Evolutionary conservation across 352 stramenopile species (phyloP).

Genomic region (Plasmopara halstedii): DNA sequence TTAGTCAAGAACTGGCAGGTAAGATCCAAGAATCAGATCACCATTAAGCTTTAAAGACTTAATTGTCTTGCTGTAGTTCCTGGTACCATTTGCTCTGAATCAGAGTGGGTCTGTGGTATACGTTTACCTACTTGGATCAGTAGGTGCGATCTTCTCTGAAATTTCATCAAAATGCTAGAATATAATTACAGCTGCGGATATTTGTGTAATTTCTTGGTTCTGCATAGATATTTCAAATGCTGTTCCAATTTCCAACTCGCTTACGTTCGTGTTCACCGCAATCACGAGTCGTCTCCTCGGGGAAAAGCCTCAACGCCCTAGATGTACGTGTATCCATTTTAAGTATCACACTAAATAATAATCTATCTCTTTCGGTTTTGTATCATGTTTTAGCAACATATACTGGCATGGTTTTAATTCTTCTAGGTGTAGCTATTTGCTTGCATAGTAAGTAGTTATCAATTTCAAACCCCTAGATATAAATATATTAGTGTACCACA

Average conservation of each 20-base stretch:
- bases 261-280: conserved; percentile 85
- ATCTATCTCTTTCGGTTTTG: not conserved
- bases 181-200: too few species aligned
- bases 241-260: conserved; percentile 85
- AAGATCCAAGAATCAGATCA: not conserved
- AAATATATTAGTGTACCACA: not conserved
- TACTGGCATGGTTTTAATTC: conserved; percentile 49
- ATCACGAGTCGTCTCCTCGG: conserved; percentile 69
- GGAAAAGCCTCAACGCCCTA: conserved; percentile 56
- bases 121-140: conserved; percentile 67
- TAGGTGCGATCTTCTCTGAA: conserved; percentile 29
- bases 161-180: too few species aligned
- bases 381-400: conserved; percentile 38
- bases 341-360: not conserved
- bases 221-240: conserved; percentile 70
- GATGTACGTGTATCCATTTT: conserved; percentile 33
- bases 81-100: conserved; percentile 76
- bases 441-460: conserved; percentile 43
- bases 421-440: conserved; percentile 56
- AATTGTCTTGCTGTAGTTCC: conserved; percentile 40
- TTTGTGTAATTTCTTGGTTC: not conserved
- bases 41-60: too few species aligned
- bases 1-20: conserved; percentile 74
- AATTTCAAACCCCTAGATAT: not conserved
- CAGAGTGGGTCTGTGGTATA: conserved; percentile 79